Evolutionary conservation across 1,139 yeast species (phyloP), one percentile per base, ranked within the genome.

Genomic region (Eremothecium cymbalariae): DNA sequence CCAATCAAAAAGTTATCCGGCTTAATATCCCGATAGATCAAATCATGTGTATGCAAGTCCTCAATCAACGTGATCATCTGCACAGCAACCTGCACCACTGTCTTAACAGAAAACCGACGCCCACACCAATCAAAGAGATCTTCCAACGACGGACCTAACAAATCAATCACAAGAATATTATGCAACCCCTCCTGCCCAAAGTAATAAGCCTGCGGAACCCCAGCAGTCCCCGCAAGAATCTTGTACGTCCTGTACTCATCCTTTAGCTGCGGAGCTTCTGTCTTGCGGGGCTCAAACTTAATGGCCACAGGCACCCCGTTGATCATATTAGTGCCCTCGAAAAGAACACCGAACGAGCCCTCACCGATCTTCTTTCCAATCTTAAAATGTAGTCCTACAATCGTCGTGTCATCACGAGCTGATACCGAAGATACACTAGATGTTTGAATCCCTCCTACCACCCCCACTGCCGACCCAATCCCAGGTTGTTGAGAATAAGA

Each of bases 1-100:
- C 98, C 98, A 93, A 90, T 88, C 50, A 90, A 68, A 55, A 90
- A 90, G 63, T 90, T 90, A 59, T 90, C 98, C 3, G 98, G 98
- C 59, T 90, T 79, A 48, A 79, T 79, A 55, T 79, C 88, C 51
- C 88, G 67, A 58, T 78, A 80, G 37, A 80, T 80, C 42, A 80
- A 60, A 53, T 78, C 80, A 51, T 75, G 76, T 31, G 73, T 74
- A 54, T 80, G 90, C 34, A 80, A 70, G 33, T 70, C 67, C 55
- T 78, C 78, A 33, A 80, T 78, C 45, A 80, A 56, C 33, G 70
- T 62, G 39, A 80, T 73, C 90, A 80, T 80, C 56, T 80, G 88
- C 37, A 72, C 76, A 2, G 86, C 83, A 15, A 78, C 74, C 51
- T 77, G 83, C 15, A 78, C 77, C 31, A 78, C 85, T 1, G 88